Evolutionary conservation across 306 rosid species (phyloP).

Genomic region (Nissolia schottii): DNA sequence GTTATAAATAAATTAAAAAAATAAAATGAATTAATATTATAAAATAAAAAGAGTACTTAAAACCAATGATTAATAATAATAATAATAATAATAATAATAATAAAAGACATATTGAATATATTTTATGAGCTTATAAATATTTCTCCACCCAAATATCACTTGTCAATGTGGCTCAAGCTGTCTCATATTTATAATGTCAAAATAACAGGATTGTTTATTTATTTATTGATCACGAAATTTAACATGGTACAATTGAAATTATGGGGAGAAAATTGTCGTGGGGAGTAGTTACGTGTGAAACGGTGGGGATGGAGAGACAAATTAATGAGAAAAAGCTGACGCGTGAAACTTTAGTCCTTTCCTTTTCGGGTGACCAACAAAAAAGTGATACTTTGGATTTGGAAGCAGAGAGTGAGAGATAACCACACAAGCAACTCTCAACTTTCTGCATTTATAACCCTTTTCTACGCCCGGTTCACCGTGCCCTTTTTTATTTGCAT

Average conservation of each 20-base stretch:
- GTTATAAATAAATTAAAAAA: too few species aligned
- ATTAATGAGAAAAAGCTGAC: slow-evolving; percentile 40
- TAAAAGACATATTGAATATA: too few species aligned
- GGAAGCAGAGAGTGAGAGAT: slow-evolving; percentile 17
- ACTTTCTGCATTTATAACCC: slow-evolving; percentile 53
- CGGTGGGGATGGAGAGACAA: slow-evolving; percentile 22
- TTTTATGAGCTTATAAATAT: too few species aligned
- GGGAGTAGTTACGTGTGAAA: neutral
- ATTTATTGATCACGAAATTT: too few species aligned
- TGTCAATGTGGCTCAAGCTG: too few species aligned
- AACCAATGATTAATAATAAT: too few species aligned
- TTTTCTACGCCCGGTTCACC: neutral
- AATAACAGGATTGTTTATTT: neutral
- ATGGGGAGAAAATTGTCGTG: neutral
- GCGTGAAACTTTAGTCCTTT: slow-evolving; percentile 52
- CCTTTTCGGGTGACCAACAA: slow-evolving; percentile 50
- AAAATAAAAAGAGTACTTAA: too few species aligned
- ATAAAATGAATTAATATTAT: too few species aligned
- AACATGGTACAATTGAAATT: neutral
- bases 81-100: too few species aligned
- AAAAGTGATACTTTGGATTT: slow-evolving; percentile 43
- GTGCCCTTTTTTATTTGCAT: neutral
- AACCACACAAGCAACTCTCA: neutral
- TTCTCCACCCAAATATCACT: too few species aligned
- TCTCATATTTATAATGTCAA: too few species aligned